Evolutionary conservation across 495 filamentous ascomycete species (phyloP).

Genomic region (Penicillium longicatenatum): DNA sequence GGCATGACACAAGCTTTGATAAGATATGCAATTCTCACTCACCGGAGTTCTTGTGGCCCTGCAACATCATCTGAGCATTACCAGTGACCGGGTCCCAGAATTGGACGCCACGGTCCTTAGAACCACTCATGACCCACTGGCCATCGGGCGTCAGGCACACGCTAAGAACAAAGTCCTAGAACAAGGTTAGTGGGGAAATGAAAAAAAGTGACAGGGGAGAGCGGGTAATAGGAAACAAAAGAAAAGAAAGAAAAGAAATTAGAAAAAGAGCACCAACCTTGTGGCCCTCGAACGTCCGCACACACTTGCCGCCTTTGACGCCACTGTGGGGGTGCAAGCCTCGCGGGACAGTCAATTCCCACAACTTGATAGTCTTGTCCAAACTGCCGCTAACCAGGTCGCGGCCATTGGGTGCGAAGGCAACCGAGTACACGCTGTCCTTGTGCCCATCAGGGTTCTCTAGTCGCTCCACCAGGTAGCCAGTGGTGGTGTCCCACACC

Average conservation of each 20-base stretch:
- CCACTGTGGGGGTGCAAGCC: conserved; percentile 60
- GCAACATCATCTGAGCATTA: conserved; percentile 86
- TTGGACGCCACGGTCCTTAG: conserved; percentile 87
- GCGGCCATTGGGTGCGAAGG: conserved; percentile 84
- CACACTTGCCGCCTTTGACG: conserved; percentile 76
- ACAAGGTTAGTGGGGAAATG: conserved; percentile 11
- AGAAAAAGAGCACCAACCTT: conserved; percentile 61
- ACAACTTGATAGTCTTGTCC: conserved; percentile 95
- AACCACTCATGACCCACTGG: conserved; percentile 88
- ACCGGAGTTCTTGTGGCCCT: conserved; percentile 90
- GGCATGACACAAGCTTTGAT: background rate
- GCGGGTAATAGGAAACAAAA: background rate
- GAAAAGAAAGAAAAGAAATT: conserved; percentile 1
- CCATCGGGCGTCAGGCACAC: conserved; percentile 87
- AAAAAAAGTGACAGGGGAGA: conserved; percentile 1
- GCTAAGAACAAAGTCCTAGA: conserved; percentile 85
- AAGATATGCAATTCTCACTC: conserved; percentile 23
- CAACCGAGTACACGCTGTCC: conserved; percentile 90
- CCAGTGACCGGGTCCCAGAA: conserved; percentile 92
- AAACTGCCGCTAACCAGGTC: conserved; percentile 87
- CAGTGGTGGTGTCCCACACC: conserved; percentile 82
- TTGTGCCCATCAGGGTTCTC: conserved; percentile 87
- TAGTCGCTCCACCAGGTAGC: conserved; percentile 79
- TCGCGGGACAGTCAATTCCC: conserved; percentile 76
- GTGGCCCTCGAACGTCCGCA: conserved; percentile 89